These are phyloP conservation scores for Acanthamoeba sp. DNA, from an alignment of 208 protist genomes.

Conservation along the genomic window DNA sequence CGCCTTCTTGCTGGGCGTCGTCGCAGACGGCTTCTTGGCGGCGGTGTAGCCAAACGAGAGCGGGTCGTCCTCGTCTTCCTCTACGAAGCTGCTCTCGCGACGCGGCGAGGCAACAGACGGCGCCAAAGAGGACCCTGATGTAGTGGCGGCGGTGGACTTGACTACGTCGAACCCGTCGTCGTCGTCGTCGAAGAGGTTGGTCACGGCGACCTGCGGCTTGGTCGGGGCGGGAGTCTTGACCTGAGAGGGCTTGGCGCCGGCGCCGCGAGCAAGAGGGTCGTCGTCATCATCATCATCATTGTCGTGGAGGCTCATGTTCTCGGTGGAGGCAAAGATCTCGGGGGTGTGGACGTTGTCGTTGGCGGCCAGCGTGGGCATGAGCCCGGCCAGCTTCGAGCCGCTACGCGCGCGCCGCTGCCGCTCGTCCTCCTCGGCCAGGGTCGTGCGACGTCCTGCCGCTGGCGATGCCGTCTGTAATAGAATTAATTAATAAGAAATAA, in stretches of 20 bases:
- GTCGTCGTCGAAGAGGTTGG: neutral
- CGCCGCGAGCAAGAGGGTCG: neutral
- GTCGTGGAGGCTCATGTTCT: neutral
- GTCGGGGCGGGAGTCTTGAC: neutral
- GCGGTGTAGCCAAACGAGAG: neutral
- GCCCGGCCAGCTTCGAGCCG: conserved; percentile 32
- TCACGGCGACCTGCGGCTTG: neutral
- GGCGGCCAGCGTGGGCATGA: neutral
- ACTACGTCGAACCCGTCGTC: neutral
- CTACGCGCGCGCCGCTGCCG: neutral
- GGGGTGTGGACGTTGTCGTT: neutral
- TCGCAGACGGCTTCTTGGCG: neutral
- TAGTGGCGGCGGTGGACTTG: too few species aligned
- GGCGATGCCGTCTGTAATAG: neutral
- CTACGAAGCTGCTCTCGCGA: neutral
- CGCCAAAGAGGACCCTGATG: too few species aligned
- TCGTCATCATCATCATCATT: neutral
- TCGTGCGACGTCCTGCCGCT: neutral
- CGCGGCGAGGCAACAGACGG: too few species aligned
- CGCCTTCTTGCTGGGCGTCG: neutral
- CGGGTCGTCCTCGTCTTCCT: neutral
- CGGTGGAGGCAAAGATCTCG: conserved; percentile 14
- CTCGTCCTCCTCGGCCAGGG: neutral
- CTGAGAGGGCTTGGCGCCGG: neutral
- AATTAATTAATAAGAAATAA: too few species aligned